Base-by-base conservation (phyloP, 192 early-diverging fungal genomes). In the Umbelopsis vinacea region DNA sequence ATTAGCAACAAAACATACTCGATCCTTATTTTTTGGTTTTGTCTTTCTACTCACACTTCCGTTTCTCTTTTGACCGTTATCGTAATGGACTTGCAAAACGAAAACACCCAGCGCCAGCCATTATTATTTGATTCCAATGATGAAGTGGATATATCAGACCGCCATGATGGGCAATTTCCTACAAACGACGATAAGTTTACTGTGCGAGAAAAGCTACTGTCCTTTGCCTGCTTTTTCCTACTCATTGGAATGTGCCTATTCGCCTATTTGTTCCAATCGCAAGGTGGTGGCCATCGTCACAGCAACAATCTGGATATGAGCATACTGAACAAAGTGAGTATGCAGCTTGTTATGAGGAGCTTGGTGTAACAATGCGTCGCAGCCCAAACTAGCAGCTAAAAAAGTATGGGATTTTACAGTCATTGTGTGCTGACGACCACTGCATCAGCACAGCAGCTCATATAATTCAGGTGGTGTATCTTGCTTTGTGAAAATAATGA, bases 51-150 rank as follows among this genome's bases (percentile, higher is more conserved):
- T 43, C 40, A 11, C 40, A 43, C 8, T 6, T 43, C 8, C 6
- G 6, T 37, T 37, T 37, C 26, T 10, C 29, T 9, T 35, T 6
- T 33, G 14, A 15, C 8, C 29, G 29, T 29, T 12, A 19, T 29
- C 29, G 19, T 38, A 26, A 63, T 50, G 48, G 48, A 63, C 33
- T 17, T 63, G 10, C 57, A 63, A 17, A 37, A 22, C 26, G 57
- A 63, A 7, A 37, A 12, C 23, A 63, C 14, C 0, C 57, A 63
- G 57, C 67, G 45, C 6, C 21, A 46, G 26, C 67, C 67, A 15
- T 19, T 68, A 17, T 38, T 68, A 6, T 47, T 45, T 15, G 37
- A 47, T 43, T 17, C 67, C 21, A 38, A 68, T 46, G 67, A 68
- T 24, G 67, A 68, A 22, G 26, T 47, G 4, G 67, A 68, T 19